Conservation (phyloP, 148 eudicot species). For the Salicornia ramosissima region DNA sequence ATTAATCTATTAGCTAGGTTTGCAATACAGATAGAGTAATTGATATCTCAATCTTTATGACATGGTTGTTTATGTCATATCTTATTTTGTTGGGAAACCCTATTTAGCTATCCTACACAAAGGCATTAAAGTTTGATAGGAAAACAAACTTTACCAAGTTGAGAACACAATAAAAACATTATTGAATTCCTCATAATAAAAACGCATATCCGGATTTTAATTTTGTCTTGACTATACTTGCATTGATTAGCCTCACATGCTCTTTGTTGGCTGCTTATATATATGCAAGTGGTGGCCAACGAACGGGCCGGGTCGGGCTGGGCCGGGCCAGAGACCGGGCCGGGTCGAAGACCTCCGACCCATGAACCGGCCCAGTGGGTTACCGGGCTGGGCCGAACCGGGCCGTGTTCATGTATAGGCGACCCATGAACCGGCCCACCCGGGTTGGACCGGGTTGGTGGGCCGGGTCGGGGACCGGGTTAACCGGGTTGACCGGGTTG, state of each 20-base stretch:
- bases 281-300: no score
- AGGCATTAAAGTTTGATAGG: background rate
- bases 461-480: no score
- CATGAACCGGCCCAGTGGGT: no score
- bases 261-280: slow-evolving; percentile 10
- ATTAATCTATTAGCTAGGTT: no score
- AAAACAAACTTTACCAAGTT: slow-evolving; percentile 2
- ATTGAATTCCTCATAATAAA: background rate
- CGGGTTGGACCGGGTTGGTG: no score
- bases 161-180: slow-evolving; percentile 2
- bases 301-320: no score
- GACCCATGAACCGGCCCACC: no score
- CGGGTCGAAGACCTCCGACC: no score
- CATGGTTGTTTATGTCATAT: slow-evolving; percentile 16
- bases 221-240: slow-evolving; percentile 20
- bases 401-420: no score
- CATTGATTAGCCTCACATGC: slow-evolving; percentile 28
- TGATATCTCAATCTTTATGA: background rate
- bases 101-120: slow-evolving; percentile 21
- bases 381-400: no score
- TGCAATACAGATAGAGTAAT: background rate
- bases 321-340: no score
- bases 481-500: no score
- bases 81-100: slow-evolving; percentile 15
- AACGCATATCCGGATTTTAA: slow-evolving; percentile 5